Evolutionary conservation across 805 yeast genomes (phyloP).

Genomic region (Starmerella stellata): DNA sequence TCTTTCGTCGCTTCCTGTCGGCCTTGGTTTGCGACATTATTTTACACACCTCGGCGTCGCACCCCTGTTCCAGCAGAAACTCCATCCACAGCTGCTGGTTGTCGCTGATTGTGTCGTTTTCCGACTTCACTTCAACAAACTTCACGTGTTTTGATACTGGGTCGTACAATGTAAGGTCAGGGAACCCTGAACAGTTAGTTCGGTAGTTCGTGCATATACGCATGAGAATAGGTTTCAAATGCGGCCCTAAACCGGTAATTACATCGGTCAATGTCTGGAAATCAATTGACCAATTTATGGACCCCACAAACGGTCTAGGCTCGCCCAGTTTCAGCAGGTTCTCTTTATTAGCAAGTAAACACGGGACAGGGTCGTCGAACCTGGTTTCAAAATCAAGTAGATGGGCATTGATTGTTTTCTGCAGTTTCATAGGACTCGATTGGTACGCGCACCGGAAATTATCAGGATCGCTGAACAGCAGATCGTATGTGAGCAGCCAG

Average conservation of each 20-base stretch:
- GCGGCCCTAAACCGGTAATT: slow-evolving; percentile 7
- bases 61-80: slow-evolving; percentile 17
- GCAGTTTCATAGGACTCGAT: slow-evolving; percentile 20
- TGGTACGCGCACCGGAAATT: slow-evolving; percentile 23
- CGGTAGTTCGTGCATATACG: slow-evolving; percentile 15
- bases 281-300: slow-evolving; percentile 21
- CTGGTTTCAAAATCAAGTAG: slow-evolving; percentile 16
- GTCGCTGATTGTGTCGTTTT: slow-evolving; percentile 24
- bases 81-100: slow-evolving; percentile 25
- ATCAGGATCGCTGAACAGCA: slow-evolving; percentile 19
- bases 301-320: slow-evolving; percentile 17
- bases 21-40: no score
- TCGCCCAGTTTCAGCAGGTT: slow-evolving; percentile 5
- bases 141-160: slow-evolving; percentile 7
- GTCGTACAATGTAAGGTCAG: slow-evolving; percentile 24
- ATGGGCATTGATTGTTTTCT: slow-evolving; percentile 16
- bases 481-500: slow-evolving; percentile 20
- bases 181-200: slow-evolving; percentile 21
- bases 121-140: slow-evolving; percentile 25
- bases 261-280: slow-evolving; percentile 6
- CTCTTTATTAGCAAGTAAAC: not conserved
- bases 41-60: slow-evolving; percentile 22
- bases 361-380: slow-evolving; percentile 4
- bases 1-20: no score
- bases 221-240: slow-evolving; percentile 4